A percentile compares a stretch with the other conserved stretches of the same genome.
Evolutionary conservation across 306 rosid genomes (phyloP).

Genomic region (Hippophae rhamnoides): DNA sequence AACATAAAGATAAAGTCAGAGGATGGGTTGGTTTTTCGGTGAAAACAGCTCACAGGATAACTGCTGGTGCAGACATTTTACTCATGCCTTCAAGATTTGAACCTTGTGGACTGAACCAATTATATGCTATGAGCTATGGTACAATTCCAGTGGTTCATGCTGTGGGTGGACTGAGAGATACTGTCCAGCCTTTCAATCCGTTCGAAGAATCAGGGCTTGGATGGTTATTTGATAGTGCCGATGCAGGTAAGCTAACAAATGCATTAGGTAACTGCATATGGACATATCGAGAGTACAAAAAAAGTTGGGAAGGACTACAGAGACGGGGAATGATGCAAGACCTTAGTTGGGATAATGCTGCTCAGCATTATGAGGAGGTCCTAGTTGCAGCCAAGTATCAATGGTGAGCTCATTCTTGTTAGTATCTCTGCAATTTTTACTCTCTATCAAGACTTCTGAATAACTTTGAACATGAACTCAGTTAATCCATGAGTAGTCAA

Average conservation of each 20-base stretch:
- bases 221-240: slow-evolving; percentile 85
- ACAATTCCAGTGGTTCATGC: slow-evolving; percentile 92
- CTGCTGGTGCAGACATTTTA: slow-evolving; percentile 77
- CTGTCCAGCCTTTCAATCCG: slow-evolving; percentile 70
- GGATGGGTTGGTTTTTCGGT: slow-evolving; percentile 96
- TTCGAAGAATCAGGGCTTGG: slow-evolving; percentile 69
- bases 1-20: slow-evolving; percentile 44
- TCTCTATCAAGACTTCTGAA: no score
- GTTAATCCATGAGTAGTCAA: no score
- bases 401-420: slow-evolving; percentile 29
- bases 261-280: slow-evolving; percentile 68
- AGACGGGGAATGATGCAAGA: slow-evolving; percentile 83
- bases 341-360: slow-evolving; percentile 92
- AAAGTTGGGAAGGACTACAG: slow-evolving; percentile 96
- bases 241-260: slow-evolving; percentile 43
- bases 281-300: slow-evolving; percentile 60
- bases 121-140: slow-evolving; percentile 88
- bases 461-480: no score
- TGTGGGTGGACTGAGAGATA: slow-evolving; percentile 87
- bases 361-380: slow-evolving; percentile 81
- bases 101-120: slow-evolving; percentile 94
- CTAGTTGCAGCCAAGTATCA: slow-evolving; percentile 87
- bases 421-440: no score
- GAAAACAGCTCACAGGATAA: slow-evolving; percentile 78
- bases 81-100: slow-evolving; percentile 98